Evolutionary conservation across 352 stramenopile species (phyloP).

Genomic region (Thalassiosira hispida): DNA sequence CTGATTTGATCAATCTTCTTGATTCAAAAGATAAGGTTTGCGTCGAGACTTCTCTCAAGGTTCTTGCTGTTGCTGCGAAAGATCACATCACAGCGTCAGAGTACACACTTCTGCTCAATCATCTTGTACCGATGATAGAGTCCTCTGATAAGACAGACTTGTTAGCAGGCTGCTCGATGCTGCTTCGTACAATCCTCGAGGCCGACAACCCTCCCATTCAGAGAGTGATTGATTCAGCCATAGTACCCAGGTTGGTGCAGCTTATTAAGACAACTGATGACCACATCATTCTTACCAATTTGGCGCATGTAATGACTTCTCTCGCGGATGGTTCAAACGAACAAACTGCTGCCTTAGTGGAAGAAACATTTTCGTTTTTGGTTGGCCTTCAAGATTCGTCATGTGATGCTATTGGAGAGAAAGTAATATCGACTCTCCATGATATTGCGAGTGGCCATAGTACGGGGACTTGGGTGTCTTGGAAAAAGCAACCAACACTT

Average conservation of each 20-base stretch:
- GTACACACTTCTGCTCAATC: background rate
- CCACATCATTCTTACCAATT: background rate
- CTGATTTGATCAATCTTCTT: no score
- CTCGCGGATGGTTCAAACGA: background rate
- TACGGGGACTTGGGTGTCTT: background rate
- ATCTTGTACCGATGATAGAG: constrained; percentile 1
- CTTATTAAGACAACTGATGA: constrained; percentile 7
- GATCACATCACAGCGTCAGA: background rate
- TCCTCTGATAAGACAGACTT: background rate
- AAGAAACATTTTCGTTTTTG: background rate
- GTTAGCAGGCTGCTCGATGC: constrained; percentile 8
- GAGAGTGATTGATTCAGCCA: background rate
- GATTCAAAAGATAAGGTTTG: no score
- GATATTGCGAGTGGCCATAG: background rate
- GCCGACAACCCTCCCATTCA: constrained; percentile 14
- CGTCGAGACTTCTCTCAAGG: background rate
- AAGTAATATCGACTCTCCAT: background rate
- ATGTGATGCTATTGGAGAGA: background rate
- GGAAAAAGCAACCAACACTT: background rate
- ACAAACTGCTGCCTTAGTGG: background rate
- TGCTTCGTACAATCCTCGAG: constrained; percentile 18
- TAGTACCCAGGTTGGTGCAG: constrained; percentile 7
- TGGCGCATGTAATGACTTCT: background rate
- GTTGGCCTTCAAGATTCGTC: background rate
- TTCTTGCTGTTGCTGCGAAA: background rate